Evolutionary conservation across 345 rosid genomes (phyloP), one percentile per base, ranked within the genome.

Genomic region (Eutrema japonicum): DNA sequence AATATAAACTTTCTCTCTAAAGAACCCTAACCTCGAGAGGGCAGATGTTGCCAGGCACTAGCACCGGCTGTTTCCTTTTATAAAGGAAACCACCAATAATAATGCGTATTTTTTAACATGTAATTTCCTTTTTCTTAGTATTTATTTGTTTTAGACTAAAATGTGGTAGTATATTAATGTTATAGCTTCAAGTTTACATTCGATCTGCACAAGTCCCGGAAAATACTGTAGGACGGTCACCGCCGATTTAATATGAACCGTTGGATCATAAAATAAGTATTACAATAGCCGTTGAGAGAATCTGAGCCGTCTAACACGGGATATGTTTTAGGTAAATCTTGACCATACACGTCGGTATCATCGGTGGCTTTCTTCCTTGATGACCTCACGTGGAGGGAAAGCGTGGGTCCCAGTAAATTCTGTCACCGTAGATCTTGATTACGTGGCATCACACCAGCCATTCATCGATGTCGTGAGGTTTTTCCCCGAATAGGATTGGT

Each of bases 161-260:
- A 77, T 67, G 65, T 70, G 77, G 13, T 40, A 13, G 45, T 73
- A 76, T 32, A 75, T 66, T 26, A 60, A 51, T 67, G 42, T 62
- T 33, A 49, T 61, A 32, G 14, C 66, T 71, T 71, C 12, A 64
- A 70, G 72, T 65, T 41, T 64, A 84, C 86, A 81, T 86, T 84
- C 86, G 77, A 84, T n/a, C 57, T 58, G 76, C 58, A 81, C 81
- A 77, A 81, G 51, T 77, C 69, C 78, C 82, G 76, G 77, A 76
- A 81, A 68, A 52, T 66, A 77, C 80, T 57, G 76, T 48, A 78
- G 92, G 97, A 76, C 90, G 96, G 94, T 87, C 65, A 78, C 98
- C 96, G 98, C 86, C 93, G 27, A 68, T 52, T 50, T 26, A 35
- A 74, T 56, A 0, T 11, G 1, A 77, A 57, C 89, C 89, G 84